phyloP scores from a whole-genome alignment of 202 grass and related monocot genomes.

The Panicum virgatum region DNA sequence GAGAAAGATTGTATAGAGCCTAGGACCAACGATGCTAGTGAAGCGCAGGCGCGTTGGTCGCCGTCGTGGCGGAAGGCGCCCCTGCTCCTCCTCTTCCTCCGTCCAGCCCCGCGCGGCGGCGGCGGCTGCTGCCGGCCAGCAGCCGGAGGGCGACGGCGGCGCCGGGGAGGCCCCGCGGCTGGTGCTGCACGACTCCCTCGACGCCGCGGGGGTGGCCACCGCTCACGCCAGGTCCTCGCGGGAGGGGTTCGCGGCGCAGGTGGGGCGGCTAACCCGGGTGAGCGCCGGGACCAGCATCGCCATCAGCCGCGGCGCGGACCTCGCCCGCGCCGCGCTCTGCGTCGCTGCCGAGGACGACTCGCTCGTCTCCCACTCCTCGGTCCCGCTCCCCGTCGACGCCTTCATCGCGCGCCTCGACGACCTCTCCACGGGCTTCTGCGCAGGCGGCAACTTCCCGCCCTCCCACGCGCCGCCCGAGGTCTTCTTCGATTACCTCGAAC shows the following conservation, averaged over 20 bases:
- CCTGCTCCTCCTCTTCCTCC: neutral
- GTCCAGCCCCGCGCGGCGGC: slow-evolving; percentile 18
- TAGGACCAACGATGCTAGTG: too few species aligned
- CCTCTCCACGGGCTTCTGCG: slow-evolving; percentile 70
- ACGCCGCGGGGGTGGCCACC: slow-evolving; percentile 57
- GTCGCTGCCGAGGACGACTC: slow-evolving; percentile 83
- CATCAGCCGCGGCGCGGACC: slow-evolving; percentile 65
- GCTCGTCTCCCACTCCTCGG: slow-evolving; percentile 84
- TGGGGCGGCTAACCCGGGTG: slow-evolving; percentile 52
- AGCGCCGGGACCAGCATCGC: slow-evolving; percentile 52
- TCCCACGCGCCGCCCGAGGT: slow-evolving; percentile 45
- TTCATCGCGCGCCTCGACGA: slow-evolving; percentile 75
- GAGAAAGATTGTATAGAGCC: too few species aligned
- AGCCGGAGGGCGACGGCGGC: neutral
- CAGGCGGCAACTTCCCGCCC: slow-evolving; percentile 61
- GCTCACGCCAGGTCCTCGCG: slow-evolving; percentile 66
- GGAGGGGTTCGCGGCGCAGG: slow-evolving; percentile 63
- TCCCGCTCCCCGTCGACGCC: slow-evolving; percentile 70
- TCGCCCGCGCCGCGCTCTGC: slow-evolving; percentile 64
- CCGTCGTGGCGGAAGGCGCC: neutral
- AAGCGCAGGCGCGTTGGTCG: too few species aligned
- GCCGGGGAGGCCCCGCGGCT: slow-evolving; percentile 12
- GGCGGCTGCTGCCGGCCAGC: neutral
- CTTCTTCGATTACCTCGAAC: slow-evolving; percentile 73
- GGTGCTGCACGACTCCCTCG: slow-evolving; percentile 80